Evolutionary conservation across 331 rosid species (phyloP).

Genomic region (Phaseolus coccineus): DNA sequence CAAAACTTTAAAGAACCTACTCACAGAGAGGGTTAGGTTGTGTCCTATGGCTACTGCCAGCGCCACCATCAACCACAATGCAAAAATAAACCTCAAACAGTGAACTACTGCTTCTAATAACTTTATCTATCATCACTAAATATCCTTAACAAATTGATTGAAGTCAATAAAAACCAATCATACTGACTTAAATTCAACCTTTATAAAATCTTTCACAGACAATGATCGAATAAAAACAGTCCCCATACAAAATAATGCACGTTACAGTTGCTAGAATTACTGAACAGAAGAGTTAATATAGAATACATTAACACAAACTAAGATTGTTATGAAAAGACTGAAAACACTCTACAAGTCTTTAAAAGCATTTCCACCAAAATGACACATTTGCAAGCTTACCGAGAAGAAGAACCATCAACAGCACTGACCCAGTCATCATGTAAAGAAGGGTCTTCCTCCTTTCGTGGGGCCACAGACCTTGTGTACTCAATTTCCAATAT

Average conservation of each 20-base stretch:
- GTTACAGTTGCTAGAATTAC: neutral
- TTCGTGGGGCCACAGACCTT: slow-evolving; percentile 79
- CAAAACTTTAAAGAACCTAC: slow-evolving; percentile 11
- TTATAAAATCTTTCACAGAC: slow-evolving; percentile 22
- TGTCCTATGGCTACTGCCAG: neutral
- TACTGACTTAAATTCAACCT: slow-evolving; percentile 11
- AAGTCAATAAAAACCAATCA: slow-evolving; percentile 5
- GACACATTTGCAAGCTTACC: slow-evolving; percentile 63
- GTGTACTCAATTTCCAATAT: slow-evolving; percentile 82
- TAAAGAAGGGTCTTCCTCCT: slow-evolving; percentile 81
- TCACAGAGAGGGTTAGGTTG: neutral
- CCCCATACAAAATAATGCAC: neutral
- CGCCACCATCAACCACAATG: neutral
- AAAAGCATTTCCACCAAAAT: neutral
- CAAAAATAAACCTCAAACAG: neutral
- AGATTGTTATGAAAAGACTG: neutral
- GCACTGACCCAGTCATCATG: slow-evolving; percentile 98
- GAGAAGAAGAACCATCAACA: slow-evolving; percentile 83
- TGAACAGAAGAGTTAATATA: neutral
- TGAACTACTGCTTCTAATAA: slow-evolving; percentile 11
- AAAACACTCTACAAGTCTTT: neutral
- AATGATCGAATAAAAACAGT: slow-evolving; percentile 2
- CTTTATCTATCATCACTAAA: slow-evolving; percentile 18
- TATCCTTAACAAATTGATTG: slow-evolving; percentile 14
- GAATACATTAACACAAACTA: slow-evolving; percentile 11